Evolutionary conservation across 1,284 basidiomycete genomes (phyloP).

Genomic region (Schizopora paradoxa): DNA sequence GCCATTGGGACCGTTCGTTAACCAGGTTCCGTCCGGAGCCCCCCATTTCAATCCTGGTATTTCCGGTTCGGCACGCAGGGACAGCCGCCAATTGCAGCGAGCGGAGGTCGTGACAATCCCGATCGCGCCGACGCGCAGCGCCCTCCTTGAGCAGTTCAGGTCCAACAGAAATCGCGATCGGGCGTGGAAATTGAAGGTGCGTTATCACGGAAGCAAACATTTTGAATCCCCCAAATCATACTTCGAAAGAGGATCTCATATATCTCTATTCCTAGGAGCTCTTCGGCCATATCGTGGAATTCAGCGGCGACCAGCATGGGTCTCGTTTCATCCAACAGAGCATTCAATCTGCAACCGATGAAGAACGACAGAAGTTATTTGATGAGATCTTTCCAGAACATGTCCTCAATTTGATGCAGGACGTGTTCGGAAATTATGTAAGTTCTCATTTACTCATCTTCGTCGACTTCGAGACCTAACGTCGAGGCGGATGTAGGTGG

Average conservation of each 20-base stretch:
- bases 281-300: conserved; percentile 83
- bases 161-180: conserved; percentile 68
- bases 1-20: too few species aligned
- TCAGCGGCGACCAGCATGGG: conserved; percentile 91
- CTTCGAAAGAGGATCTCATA: conserved; percentile 21
- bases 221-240: conserved; percentile 10
- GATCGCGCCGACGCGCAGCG: conserved; percentile 48
- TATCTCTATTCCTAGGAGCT: conserved; percentile 59
- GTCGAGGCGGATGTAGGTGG: conserved; percentile 51
- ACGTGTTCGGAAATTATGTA: conserved; percentile 97
- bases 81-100: too few species aligned
- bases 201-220: conserved; percentile 18
- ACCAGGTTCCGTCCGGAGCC: too few species aligned
- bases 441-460: conserved; percentile 24
- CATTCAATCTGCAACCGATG: conserved; percentile 68
- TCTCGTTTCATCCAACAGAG: conserved; percentile 89
- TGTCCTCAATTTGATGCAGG: conserved; percentile 78
- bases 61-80: too few species aligned
- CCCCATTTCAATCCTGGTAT: too few species aligned
- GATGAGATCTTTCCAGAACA: conserved; percentile 83
- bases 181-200: conserved; percentile 79
- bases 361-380: conserved; percentile 82
- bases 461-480: conserved; percentile 9
- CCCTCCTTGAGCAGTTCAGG: conserved; percentile 81
- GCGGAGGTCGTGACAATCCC: too few species aligned